Evolutionary conservation across 257 asterid species (phyloP).

Genomic region (Haberlea rhodopensis): DNA sequence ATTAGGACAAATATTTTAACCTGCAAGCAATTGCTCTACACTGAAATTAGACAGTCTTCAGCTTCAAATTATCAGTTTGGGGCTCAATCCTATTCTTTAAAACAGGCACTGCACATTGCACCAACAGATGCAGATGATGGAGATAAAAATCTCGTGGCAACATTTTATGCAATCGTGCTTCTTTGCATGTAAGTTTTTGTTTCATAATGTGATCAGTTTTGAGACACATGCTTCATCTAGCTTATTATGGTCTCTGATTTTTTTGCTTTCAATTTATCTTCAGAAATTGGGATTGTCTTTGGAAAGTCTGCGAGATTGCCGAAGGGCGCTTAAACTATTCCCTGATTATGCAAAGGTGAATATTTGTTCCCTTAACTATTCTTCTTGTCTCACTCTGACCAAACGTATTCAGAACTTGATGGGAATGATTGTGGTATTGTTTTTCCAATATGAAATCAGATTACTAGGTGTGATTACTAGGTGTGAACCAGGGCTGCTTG

Average conservation of each 20-base stretch:
- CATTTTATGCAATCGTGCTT: constrained; percentile 85
- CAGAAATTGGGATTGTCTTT: constrained; percentile 72
- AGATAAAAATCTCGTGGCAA: constrained; percentile 52
- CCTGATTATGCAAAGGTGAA: constrained; percentile 78
- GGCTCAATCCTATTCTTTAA: constrained; percentile 16
- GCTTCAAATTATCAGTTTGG: constrained; percentile 11
- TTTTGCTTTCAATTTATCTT: constrained; percentile 24
- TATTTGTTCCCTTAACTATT: constrained; percentile 9
- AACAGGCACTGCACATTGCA: constrained; percentile 78
- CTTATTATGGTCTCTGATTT: neutral
- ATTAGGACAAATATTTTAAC: neutral
- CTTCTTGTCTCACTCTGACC: constrained; percentile 11
- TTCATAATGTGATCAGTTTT: too few relatives aligned
- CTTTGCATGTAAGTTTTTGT: constrained; percentile 62
- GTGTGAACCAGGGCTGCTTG: too few relatives aligned
- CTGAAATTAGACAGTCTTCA: constrained; percentile 14
- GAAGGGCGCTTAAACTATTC: constrained; percentile 52
- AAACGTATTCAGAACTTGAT: constrained; percentile 3
- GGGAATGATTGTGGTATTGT: neutral
- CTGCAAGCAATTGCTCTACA: neutral
- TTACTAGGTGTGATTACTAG: too few relatives aligned
- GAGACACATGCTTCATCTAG: too few relatives aligned
- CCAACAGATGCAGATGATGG: constrained; percentile 53
- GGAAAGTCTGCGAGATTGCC: constrained; percentile 75
- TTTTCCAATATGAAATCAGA: neutral